Conservation (phyloP, 768 basidiomycete genomes). For the Suillus brevipes region DNA sequence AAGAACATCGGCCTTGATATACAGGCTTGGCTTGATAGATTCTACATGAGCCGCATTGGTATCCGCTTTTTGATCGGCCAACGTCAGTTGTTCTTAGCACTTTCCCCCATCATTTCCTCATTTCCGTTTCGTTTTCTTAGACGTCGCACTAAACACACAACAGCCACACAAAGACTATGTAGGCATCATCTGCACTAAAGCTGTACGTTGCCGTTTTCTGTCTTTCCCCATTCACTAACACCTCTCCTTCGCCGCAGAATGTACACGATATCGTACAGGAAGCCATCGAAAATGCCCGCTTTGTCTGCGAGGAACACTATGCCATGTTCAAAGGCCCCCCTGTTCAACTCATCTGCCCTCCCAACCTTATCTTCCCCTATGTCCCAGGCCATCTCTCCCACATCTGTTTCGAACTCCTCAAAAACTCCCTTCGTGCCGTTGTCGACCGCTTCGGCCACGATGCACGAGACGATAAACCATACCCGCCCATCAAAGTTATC, state of each 20-base stretch:
- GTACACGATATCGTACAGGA: slow-evolving; percentile 98
- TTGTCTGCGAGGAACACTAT: slow-evolving; percentile 94
- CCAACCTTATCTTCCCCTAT: slow-evolving; percentile 85
- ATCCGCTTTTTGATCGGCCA: slow-evolving; percentile 98
- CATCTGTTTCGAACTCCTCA: slow-evolving; percentile 95
- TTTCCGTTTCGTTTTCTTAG: slow-evolving; percentile 38
- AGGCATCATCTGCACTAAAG: slow-evolving; percentile 94
- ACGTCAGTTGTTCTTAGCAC: slow-evolving; percentile 51
- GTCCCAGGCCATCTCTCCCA: slow-evolving; percentile 97
- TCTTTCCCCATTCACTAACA: slow-evolving; percentile 7
- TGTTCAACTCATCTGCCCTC: slow-evolving; percentile 93
- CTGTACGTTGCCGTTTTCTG: slow-evolving; percentile 49
- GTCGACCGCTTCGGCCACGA: slow-evolving; percentile 90
- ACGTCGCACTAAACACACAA: slow-evolving; percentile 92
- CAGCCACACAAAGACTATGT: slow-evolving; percentile 91
- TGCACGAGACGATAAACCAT: slow-evolving; percentile 23
- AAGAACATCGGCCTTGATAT: slow-evolving; percentile 81
- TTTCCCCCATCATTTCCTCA: slow-evolving; percentile 7
- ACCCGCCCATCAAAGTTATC: slow-evolving; percentile 90
- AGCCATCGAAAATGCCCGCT: slow-evolving; percentile 95
- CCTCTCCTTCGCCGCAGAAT: slow-evolving; percentile 48
- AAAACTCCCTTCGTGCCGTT: slow-evolving; percentile 95
- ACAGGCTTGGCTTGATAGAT: slow-evolving; percentile 94
- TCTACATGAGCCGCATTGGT: slow-evolving; percentile 94
- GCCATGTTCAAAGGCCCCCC: slow-evolving; percentile 95